Evolutionary conservation across 495 filamentous ascomycete genomes (phyloP).

Genomic region (Platismatia glauca): DNA sequence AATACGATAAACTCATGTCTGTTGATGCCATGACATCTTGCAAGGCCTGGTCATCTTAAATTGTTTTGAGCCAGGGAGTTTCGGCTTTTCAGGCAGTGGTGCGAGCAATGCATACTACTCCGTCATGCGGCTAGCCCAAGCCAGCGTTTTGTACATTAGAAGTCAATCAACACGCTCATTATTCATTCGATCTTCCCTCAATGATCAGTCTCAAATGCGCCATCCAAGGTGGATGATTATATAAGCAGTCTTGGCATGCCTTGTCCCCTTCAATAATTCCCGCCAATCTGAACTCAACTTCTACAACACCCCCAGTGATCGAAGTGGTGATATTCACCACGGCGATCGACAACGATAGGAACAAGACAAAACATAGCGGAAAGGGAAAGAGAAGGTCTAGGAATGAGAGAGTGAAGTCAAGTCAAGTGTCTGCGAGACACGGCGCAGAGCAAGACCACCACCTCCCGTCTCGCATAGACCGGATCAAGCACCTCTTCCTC

Average conservation of each 20-base stretch:
- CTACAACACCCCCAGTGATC: constrained; percentile 9
- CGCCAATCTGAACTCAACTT: constrained; percentile 12
- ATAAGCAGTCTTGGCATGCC: constrained; percentile 11
- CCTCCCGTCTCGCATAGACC: neutral
- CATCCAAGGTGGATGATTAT: constrained; percentile 6
- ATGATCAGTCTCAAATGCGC: too few species aligned
- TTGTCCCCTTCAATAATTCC: constrained; percentile 11
- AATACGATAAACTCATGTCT: constrained; percentile 54
- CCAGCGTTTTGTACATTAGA: constrained; percentile 1
- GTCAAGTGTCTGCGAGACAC: constrained; percentile 8
- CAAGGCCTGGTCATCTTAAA: neutral
- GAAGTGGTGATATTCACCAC: constrained; percentile 8
- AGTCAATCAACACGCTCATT: constrained; percentile 13
- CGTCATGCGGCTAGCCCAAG: neutral
- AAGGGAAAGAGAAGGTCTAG: neutral
- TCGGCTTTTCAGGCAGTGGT: neutral
- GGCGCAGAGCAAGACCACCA: constrained; percentile 5
- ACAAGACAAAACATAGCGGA: neutral
- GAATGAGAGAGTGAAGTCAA: constrained; percentile 4
- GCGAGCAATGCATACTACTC: neutral
- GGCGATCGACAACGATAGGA: neutral
- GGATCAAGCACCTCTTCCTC: constrained; percentile 1
- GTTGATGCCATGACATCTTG: neutral
- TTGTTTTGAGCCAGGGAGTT: neutral
- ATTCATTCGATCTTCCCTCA: too few species aligned